Evolutionary conservation across 768 basidiomycete genomes (phyloP).

Genomic region (Boletellus emodensis): DNA sequence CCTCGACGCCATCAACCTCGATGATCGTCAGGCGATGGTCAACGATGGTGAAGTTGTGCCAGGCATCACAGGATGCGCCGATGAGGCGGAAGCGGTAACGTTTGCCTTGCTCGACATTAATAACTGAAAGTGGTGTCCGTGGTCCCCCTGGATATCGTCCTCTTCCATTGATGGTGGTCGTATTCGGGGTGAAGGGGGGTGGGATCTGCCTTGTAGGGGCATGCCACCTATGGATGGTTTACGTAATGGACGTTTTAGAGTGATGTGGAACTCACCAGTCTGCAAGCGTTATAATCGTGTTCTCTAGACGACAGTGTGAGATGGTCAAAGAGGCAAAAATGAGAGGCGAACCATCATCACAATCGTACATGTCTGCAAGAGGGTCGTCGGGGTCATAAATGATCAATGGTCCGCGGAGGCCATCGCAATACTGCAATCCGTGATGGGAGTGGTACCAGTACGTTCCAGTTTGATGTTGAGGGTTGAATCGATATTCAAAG

Average conservation of each 20-base stretch:
- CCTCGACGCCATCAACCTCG: constrained; percentile 40
- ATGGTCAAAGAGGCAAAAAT: background rate
- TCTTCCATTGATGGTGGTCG: constrained; percentile 44
- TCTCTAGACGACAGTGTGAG: constrained; percentile 25
- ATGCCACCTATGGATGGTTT: constrained; percentile 25
- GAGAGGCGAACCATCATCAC: constrained; percentile 40
- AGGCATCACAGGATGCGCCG: constrained; percentile 32
- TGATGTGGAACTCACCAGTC: constrained; percentile 37
- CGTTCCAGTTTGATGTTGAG: constrained; percentile 38
- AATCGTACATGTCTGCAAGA: constrained; percentile 37
- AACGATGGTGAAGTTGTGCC: constrained; percentile 33
- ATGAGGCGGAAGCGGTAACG: constrained; percentile 40
- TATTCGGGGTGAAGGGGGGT: constrained; percentile 28
- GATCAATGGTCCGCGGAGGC: constrained; percentile 39
- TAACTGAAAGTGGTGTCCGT: constrained; percentile 32
- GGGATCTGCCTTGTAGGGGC: constrained; percentile 13
- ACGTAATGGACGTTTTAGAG: background rate
- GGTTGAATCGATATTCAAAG: constrained; percentile 41
- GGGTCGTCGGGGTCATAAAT: constrained; percentile 48
- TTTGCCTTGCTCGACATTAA: constrained; percentile 36
- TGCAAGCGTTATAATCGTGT: constrained; percentile 40
- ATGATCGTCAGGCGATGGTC: constrained; percentile 39
- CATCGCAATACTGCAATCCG: constrained; percentile 39
- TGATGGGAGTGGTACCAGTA: constrained; percentile 50
- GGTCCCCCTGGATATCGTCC: constrained; percentile 38